phyloP scores from a whole-genome alignment of 2,329 filamentous ascomycete species.

The Cladosporium colombiae region DNA sequence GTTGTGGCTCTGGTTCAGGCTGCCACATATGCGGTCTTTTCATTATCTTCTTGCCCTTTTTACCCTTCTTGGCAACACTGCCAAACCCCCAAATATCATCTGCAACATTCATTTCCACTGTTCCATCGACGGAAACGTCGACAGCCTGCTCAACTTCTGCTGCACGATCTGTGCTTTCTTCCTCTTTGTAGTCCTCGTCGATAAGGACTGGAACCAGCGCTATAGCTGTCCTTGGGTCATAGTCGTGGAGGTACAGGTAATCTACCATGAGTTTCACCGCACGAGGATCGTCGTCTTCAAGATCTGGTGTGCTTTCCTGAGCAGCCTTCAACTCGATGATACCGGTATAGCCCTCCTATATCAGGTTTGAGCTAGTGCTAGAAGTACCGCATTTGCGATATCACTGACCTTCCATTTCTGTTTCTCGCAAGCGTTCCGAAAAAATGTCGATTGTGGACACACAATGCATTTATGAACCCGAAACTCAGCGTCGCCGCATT shows the following conservation, averaged over 20 bases:
- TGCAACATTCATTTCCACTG: not conserved
- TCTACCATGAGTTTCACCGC: slow-evolving; percentile 11
- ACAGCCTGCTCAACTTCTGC: not conserved
- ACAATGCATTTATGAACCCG: slow-evolving; percentile 12
- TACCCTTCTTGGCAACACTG: too few species aligned
- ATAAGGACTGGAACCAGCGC: not conserved
- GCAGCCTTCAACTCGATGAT: slow-evolving; percentile 5
- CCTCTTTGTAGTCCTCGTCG: not conserved
- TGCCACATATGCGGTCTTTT: too few species aligned
- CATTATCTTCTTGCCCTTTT: too few species aligned
- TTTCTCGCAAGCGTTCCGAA: slow-evolving; percentile 4
- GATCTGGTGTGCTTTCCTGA: not conserved
- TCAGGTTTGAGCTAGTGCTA: not conserved
- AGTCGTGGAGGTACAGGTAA: not conserved
- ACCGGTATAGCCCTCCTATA: not conserved
- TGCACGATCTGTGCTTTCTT: not conserved
- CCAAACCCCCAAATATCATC: not conserved
- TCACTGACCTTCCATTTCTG: slow-evolving; percentile 13
- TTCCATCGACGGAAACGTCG: not conserved
- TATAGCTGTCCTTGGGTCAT: not conserved
- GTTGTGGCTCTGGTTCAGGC: too few species aligned
- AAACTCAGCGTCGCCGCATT: not conserved
- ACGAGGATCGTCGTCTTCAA: slow-evolving; percentile 6
- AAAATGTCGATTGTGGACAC: slow-evolving; percentile 9
- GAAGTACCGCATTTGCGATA: not conserved